Base-by-base conservation (phyloP, 257 asterid species). In the Rehmannia glutinosa region DNA sequence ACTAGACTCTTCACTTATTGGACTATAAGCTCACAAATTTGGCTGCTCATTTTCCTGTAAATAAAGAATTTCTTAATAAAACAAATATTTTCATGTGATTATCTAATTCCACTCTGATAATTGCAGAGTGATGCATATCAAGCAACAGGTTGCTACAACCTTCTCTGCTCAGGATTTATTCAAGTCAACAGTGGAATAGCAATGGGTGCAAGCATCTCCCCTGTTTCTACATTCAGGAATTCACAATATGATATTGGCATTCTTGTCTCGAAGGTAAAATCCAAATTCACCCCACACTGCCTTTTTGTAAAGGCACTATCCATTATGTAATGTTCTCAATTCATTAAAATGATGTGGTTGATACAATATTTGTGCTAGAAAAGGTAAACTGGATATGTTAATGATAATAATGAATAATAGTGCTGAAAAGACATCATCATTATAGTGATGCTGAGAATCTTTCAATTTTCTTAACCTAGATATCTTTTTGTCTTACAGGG, bases 191-290 rank as follows among this genome's bases (percentile, higher is more conserved):
- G 84, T 55, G 93, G 83, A 33, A 80, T 91, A 60, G 97, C 96
- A 69, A 88, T 91, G 96, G 97, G 97, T 4, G 97, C 97, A n/a
- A 88, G 93, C 85, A 91, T 91, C 73, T 91, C 97, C 10, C 97
- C 97, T 2, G 93, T 91, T 62, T 91, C 97, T 6, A 85, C 73
- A 20, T 72, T 51, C 8, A 25, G 85, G 66, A 84, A 79, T 64
- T 81, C 95, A 1, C 97, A 91, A 49, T 91, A 88, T 55, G 97
- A 91, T 73, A 87, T 91, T 68, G 80, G 88, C 72, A 86, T 91
- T 71, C 93, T 86, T 73, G 77, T 91, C 46, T 91, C 96, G 97
- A 91, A 91, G 97, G 97, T 91, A 84, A 72, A 75, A 10, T 78
- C 79, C 77, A 70, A 83, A 52, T 50, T 23, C 69, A 30, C 43